Conservation (phyloP, 140 eudicot species). For the Cichorium intybus region DNA sequence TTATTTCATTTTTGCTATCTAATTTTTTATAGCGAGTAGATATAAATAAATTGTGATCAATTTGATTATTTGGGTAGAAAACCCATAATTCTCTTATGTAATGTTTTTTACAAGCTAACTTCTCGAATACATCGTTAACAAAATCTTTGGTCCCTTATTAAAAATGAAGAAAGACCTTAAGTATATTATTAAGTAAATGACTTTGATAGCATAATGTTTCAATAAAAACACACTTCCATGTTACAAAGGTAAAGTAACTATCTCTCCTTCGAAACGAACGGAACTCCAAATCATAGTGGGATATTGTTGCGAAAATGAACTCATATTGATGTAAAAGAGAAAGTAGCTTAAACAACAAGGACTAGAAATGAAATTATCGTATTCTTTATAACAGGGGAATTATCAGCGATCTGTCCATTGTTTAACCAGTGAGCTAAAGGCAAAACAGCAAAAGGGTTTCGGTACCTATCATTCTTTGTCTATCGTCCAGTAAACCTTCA, state of each 20-base stretch:
- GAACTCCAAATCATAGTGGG: not conserved
- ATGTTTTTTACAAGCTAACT: too few species aligned
- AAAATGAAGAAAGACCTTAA: not conserved
- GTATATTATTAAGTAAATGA: not conserved
- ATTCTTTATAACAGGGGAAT: not conserved
- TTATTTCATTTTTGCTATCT: too few species aligned
- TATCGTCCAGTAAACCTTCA: not conserved
- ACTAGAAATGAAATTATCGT: slow-evolving; percentile 6
- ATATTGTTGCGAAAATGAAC: not conserved
- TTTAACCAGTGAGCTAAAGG: not conserved
- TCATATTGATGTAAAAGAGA: not conserved
- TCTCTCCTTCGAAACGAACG: not conserved
- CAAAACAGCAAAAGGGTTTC: too few species aligned
- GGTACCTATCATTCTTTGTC: not conserved
- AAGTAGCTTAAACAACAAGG: slow-evolving; percentile 9
- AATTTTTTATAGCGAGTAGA: too few species aligned
- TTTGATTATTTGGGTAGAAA: too few species aligned
- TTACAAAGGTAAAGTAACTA: too few species aligned
- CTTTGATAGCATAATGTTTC: not conserved
- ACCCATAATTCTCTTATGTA: too few species aligned
- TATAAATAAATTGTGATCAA: too few species aligned
- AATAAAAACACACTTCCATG: too few species aligned
- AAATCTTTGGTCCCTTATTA: too few species aligned
- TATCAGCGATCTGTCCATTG: not conserved
- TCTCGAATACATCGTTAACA: too few species aligned